Base-by-base conservation (phyloP, 768 basidiomycete species). In the Galerina marginata region DNA sequence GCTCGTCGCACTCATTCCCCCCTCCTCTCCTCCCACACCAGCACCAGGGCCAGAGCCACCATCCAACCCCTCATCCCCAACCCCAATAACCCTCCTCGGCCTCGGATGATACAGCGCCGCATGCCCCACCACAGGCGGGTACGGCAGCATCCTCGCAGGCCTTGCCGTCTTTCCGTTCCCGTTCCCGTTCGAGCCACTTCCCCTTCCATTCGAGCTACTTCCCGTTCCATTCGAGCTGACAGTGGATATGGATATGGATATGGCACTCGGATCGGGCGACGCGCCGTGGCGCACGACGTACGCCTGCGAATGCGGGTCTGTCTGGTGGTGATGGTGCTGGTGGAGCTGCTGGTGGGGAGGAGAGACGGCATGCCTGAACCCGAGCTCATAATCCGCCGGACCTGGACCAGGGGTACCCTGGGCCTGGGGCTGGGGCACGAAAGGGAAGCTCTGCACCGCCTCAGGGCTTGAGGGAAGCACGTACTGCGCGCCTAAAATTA, bases 91-190 rank as follows among this genome's bases (percentile, higher is more conserved):
- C 54, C 67, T 64, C 44, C 63, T 60, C 6, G 70, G 70, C 43
- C 65, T 59, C 16, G 70, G 70, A 50, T 71, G 70, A 49, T 67
- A 61, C 53, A 71, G 54, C 39, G 65, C 65, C 0, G 59, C 59
- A 33, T 69, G 67, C 14, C 64, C 57, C 3, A 62, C 62, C 1
- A 71, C 63, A 33, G 70, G 70, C 26, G 70, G 70, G 59, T 62
- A 70, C 4, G 70, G 70, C 6, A 70, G 55, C 16, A 67, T 45
- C 29, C 70, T 58, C 29, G 60, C 20, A 0, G 46, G 43, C 20
- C 61, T 65, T 15, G 53, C 51, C 4, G 25, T 33, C 10, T 42
- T 51, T 9, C 54, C 55, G 10, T 38, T 47, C 9, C 53, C 55
- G 10, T 38, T 47, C 9, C 53, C 59, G 16, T 23, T 29, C 12